These are phyloP conservation scores for Phytophthora ramorum DNA, from an alignment of 352 stramenopile genomes.

Conservation along the genomic window DNA sequence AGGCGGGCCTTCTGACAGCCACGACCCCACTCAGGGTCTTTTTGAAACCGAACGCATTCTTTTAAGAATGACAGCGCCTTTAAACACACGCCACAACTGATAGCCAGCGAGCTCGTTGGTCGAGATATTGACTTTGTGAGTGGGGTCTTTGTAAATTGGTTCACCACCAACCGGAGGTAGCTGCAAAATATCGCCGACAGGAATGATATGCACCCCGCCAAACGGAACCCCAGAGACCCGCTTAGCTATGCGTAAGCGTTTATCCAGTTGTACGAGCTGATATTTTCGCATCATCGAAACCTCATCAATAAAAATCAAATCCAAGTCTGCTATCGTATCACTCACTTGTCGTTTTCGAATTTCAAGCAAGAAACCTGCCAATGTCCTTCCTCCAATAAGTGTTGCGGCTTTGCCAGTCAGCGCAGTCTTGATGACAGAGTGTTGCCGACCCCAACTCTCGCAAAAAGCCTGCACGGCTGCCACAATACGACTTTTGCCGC, in stretches of 20 bases:
- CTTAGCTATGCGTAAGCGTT: not conserved
- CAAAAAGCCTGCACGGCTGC: constrained; percentile 4
- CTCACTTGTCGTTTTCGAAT: not conserved
- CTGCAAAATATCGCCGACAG: constrained; percentile 2
- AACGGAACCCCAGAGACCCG: constrained; percentile 1
- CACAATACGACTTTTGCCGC: constrained; percentile 8
- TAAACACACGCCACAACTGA: constrained; percentile 4
- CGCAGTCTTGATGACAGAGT: constrained; percentile 4
- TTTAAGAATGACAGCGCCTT: constrained; percentile 5
- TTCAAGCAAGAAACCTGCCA: constrained; percentile 4
- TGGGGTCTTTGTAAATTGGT: constrained; percentile 6
- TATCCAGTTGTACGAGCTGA: constrained; percentile 7
- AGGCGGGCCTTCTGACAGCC: constrained; percentile 28
- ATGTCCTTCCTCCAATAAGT: constrained; percentile 5
- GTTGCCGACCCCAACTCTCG: not conserved
- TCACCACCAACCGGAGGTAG: constrained; percentile 6
- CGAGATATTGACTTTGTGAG: not conserved
- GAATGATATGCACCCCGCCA: constrained; percentile 9
- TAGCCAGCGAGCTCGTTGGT: constrained; percentile 3
- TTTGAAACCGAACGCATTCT: constrained; percentile 25
- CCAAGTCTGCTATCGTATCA: not conserved
- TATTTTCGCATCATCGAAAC: constrained; percentile 13
- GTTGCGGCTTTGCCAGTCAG: constrained; percentile 12
- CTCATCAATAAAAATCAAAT: constrained; percentile 20
- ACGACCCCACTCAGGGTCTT: constrained; percentile 30